These are phyloP conservation scores for Fusarium kyushuense DNA, from an alignment of 2,329 filamentous ascomycete species.

Conservation along the genomic window DNA sequence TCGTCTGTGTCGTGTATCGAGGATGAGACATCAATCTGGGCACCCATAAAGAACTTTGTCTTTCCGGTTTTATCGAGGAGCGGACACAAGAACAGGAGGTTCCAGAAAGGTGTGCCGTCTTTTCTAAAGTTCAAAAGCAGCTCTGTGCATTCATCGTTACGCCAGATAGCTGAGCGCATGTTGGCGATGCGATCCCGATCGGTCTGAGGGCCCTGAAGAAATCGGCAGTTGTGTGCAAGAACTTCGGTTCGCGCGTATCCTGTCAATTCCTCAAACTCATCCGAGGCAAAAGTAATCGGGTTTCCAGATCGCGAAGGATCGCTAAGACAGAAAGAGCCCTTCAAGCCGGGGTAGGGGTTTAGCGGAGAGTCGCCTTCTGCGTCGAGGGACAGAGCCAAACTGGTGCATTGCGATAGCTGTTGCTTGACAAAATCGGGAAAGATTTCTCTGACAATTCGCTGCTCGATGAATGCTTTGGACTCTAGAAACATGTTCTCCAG, in stretches of 20 bases:
- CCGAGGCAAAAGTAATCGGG: conserved; percentile 62
- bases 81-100: conserved; percentile 66
- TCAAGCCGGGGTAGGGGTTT: conserved; percentile 64
- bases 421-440: conserved; percentile 66
- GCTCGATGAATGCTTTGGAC: conserved; percentile 59
- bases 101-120: conserved; percentile 67
- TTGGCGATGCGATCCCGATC: conserved; percentile 57
- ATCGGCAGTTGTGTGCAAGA: conserved; percentile 62
- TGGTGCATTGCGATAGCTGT: conserved; percentile 62
- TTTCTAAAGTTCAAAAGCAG: conserved; percentile 64
- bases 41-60: conserved; percentile 66
- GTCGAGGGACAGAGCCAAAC: conserved; percentile 57
- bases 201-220: conserved; percentile 62
- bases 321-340: conserved; percentile 69
- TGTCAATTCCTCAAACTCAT: conserved; percentile 65
- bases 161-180: conserved; percentile 57
- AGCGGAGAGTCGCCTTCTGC: conserved; percentile 46
- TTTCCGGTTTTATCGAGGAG: conserved; percentile 62
- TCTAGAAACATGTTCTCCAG: conserved; percentile 60
- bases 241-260: conserved; percentile 62
- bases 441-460: conserved; percentile 58
- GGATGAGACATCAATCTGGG: conserved; percentile 68
- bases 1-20: conserved; percentile 64
- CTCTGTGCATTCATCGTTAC: conserved; percentile 60
- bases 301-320: conserved; percentile 64